Evolutionary conservation across 805 yeast species (phyloP), one percentile per base, ranked within the genome.

Genomic region (Vanderwaltozyma yarrowii): DNA sequence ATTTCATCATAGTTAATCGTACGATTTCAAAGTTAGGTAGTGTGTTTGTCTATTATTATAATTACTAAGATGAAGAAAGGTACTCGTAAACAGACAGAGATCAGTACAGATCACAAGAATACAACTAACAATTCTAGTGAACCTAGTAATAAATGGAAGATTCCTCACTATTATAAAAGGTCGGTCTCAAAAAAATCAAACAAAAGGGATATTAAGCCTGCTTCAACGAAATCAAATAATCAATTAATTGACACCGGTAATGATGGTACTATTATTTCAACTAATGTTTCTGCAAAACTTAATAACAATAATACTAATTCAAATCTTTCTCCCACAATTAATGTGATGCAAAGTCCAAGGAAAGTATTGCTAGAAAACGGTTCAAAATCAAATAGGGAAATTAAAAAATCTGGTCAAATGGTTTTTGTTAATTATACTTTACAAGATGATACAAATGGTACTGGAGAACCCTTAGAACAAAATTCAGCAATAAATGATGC

Each of bases 361-460:
- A 51, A 51, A 32, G 48, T 56, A 14, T 40, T 53, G 18, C 19
- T 54, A 23, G 55, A 53, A 16, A 57, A 52, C 27, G 30, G 44
- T 11, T 6, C 38, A 13, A 42, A 38, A 20, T 24, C 41, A 14
- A 48, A 41, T 20, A 48, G 45, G 20, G 36, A 46, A 8, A 43
- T 41, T 35, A 46, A 41, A 30, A 50, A 42, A 24, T 38, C 44
- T 10, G 52, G 56, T n/a, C 54, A 50, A 21, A 56, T 58, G 59
- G 60, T 56, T 7, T 58, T 58, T 39, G 62, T 58, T 11, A 58
- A 58, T 41, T 58, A 56, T 37, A 56, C 61, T n/a, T 59, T 58
- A 10, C 60, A 56, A 32, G 60, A 56, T 26, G 44, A 47, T 24
- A 43, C 39, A 2, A 23, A 28, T 5, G 20, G 19, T 20, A 26